phyloP scores from a whole-genome alignment of 106 monocot genomes.

The Phalaenopsis equestris region DNA sequence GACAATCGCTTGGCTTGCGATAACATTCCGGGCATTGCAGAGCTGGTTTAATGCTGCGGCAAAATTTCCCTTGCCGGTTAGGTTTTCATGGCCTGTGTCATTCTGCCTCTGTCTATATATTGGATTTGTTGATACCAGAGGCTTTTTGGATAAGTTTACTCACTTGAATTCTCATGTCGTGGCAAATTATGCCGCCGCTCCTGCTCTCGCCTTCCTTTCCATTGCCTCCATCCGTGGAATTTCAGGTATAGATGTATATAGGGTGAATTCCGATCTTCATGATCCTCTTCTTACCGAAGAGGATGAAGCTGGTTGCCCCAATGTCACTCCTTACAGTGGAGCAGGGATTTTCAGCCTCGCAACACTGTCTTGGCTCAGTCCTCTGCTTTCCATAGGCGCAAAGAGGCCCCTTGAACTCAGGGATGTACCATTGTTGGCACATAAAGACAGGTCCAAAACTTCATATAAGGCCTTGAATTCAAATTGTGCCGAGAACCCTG shows the following conservation, averaged over 20 bases:
- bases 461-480: constrained; percentile 65
- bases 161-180: constrained; percentile 28
- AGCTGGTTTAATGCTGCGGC: constrained; percentile 20
- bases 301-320: constrained; percentile 56
- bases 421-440: constrained; percentile 68
- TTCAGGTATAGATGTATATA: constrained; percentile 33
- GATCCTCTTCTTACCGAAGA: constrained; percentile 50
- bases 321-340: constrained; percentile 68
- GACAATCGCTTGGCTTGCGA: constrained; percentile 39
- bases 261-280: constrained; percentile 20
- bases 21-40: constrained; percentile 22
- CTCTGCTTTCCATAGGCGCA: constrained; percentile 52
- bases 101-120: constrained; percentile 39
- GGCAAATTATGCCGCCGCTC: constrained; percentile 41
- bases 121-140: constrained; percentile 28
- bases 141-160: constrained; percentile 15
- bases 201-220: constrained; percentile 56
- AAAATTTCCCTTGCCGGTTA: constrained; percentile 43
- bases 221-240: constrained; percentile 33
- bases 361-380: constrained; percentile 69
- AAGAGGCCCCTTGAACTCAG: constrained; percentile 81
- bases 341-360: constrained; percentile 60
- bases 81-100: constrained; percentile 57
- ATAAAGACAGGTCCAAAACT: constrained; percentile 74
- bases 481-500: constrained; percentile 45